Conservation (phyloP, 176 grass and related monocot species). For the Eragrostis curvula region DNA sequence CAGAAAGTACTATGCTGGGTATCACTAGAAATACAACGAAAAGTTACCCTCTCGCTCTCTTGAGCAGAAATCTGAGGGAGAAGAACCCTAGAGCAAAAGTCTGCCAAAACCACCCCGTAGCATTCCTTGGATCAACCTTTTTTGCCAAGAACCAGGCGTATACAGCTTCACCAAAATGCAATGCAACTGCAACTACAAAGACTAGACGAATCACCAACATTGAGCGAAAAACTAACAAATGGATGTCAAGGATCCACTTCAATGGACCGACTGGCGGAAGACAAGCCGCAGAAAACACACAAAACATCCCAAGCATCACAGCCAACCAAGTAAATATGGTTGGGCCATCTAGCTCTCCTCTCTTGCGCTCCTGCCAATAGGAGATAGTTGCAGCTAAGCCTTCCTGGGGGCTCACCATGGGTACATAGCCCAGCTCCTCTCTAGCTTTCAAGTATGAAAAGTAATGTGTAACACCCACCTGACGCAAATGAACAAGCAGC, state of each 20-base stretch:
- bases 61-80: conserved; percentile 68
- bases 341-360: conserved; percentile 77
- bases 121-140: conserved; percentile 76
- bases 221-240: conserved; percentile 62
- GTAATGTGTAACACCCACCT: conserved; percentile 92
- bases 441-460: conserved; percentile 87
- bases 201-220: conserved; percentile 54
- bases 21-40: background rate
- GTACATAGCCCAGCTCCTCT: conserved; percentile 74
- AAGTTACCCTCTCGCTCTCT: conserved; percentile 56
- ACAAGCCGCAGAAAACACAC: conserved; percentile 59
- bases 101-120: conserved; percentile 87
- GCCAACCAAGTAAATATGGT: conserved; percentile 70
- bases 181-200: conserved; percentile 27
- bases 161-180: conserved; percentile 57
- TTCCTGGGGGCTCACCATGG: conserved; percentile 67
- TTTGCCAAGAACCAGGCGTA: conserved; percentile 82
- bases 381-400: conserved; percentile 71
- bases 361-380: conserved; percentile 79
- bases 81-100: conserved; percentile 60
- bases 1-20: background rate
- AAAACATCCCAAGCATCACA: conserved; percentile 51
- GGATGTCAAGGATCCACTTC: conserved; percentile 52
- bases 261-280: conserved; percentile 70
- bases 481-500: conserved; percentile 27